Evolutionary conservation across 331 rosid species (phyloP).

Genomic region (Spiraea crenata): DNA sequence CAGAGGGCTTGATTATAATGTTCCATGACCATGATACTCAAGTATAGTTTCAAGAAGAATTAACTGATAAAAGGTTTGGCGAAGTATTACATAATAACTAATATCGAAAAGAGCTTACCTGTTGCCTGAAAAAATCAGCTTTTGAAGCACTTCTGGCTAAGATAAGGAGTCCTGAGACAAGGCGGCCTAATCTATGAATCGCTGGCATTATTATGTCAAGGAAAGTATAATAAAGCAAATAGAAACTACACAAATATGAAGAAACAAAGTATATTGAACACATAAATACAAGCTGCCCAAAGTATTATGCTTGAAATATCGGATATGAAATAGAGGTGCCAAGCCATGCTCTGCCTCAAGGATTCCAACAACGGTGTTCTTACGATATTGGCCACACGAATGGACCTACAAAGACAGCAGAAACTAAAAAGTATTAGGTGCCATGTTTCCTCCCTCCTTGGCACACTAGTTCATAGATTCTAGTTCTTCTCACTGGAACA

Average conservation of each 20-base stretch:
- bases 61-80: neutral
- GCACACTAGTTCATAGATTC: neutral
- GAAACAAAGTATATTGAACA: too few relatives aligned
- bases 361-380: constrained; percentile 92
- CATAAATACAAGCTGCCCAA: constrained; percentile 13
- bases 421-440: constrained; percentile 28
- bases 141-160: constrained; percentile 81
- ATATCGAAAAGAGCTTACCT: constrained; percentile 42
- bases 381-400: constrained; percentile 97
- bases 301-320: constrained; percentile 24
- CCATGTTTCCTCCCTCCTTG: neutral
- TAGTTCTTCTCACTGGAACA: constrained; percentile 67
- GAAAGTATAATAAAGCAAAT: constrained; percentile 28
- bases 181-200: constrained; percentile 90
- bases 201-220: constrained; percentile 71
- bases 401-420: constrained; percentile 67
- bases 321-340: constrained; percentile 96
- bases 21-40: neutral
- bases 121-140: constrained; percentile 87
- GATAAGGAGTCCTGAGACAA: constrained; percentile 95
- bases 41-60: neutral
- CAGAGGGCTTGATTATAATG: neutral
- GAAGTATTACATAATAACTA: neutral
- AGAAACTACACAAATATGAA: too few relatives aligned
- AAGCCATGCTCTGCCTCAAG: constrained; percentile 87